These are phyloP conservation scores for Infundibulicybe gibba DNA, from an alignment of 768 basidiomycete genomes.

Conservation along the genomic window DNA sequence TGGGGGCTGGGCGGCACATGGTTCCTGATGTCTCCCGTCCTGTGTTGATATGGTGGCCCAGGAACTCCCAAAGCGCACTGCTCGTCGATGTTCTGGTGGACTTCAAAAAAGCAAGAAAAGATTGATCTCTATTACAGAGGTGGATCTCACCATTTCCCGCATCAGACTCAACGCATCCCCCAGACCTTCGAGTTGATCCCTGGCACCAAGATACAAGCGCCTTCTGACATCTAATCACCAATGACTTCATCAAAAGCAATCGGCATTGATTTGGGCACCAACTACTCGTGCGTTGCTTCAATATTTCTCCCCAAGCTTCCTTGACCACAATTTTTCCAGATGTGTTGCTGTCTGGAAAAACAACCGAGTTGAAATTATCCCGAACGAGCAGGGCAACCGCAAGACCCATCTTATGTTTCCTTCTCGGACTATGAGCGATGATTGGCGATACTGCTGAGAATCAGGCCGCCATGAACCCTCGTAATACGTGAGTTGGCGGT, in stretches of 20 bases:
- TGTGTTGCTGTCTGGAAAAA: slow-evolving; percentile 99
- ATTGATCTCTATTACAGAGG: no score
- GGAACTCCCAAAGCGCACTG: no score
- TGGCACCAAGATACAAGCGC: no score
- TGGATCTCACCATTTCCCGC: no score
- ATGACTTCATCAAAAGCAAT: slow-evolving; percentile 70
- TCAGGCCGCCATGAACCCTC: slow-evolving; percentile 95
- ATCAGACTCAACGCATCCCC: no score
- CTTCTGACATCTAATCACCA: slow-evolving; percentile 6
- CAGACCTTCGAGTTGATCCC: no score
- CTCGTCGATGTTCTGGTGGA: no score
- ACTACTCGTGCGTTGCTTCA: slow-evolving; percentile 58
- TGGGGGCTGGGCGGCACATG: no score
- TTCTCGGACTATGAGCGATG: slow-evolving; percentile 91
- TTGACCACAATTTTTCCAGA: slow-evolving; percentile 31
- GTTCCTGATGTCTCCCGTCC: no score
- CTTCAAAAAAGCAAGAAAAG: no score
- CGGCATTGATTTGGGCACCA: slow-evolving; percentile 86
- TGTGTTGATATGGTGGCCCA: no score
- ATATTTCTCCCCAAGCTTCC: slow-evolving; percentile 1
- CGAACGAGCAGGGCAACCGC: slow-evolving; percentile 88
- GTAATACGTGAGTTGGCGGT: slow-evolving; percentile 62
- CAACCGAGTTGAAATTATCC: slow-evolving; percentile 96
- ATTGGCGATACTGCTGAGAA: slow-evolving; percentile 98
- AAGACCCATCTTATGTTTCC: slow-evolving; percentile 90